A percentile compares a stretch with the other conserved stretches of the same genome.
These are phyloP conservation scores for Suillus fuscotomentosus DNA, from an alignment of 768 basidiomycete genomes.

Conservation along the genomic window DNA sequence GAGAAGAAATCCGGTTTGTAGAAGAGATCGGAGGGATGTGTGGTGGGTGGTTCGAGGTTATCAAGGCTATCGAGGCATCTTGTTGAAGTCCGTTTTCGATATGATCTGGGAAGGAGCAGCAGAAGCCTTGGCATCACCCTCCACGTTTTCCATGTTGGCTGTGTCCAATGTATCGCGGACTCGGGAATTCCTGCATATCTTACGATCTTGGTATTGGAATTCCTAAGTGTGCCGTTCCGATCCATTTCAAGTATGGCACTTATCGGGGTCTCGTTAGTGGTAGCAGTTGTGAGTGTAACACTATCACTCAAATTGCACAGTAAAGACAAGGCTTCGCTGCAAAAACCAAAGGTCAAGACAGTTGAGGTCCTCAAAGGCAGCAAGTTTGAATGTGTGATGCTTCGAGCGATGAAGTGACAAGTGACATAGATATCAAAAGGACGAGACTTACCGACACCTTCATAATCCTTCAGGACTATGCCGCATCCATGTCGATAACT, in stretches of 20 bases:
- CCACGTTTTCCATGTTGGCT: slow-evolving; percentile 35
- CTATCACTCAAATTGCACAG: slow-evolving; percentile 80
- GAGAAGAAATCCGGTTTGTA: slow-evolving; percentile 48
- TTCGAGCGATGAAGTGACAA: slow-evolving; percentile 45
- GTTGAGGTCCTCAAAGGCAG: slow-evolving; percentile 64
- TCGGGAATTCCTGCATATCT: slow-evolving; percentile 40
- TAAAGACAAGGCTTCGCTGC: slow-evolving; percentile 94
- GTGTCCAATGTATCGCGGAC: slow-evolving; percentile 23
- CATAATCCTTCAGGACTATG: slow-evolving; percentile 74
- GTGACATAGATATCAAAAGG: not conserved
- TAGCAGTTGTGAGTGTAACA: slow-evolving; percentile 74
- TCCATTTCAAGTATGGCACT: slow-evolving; percentile 80
- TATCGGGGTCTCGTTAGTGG: slow-evolving; percentile 67
- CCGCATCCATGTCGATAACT: slow-evolving; percentile 89
- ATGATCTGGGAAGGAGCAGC: slow-evolving; percentile 81
- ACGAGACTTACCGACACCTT: slow-evolving; percentile 64
- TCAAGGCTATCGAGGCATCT: slow-evolving; percentile 34
- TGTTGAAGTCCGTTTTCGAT: slow-evolving; percentile 78
- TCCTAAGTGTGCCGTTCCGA: slow-evolving; percentile 55
- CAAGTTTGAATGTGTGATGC: slow-evolving; percentile 91
- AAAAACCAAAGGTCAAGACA: slow-evolving; percentile 87
- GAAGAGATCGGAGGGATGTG: slow-evolving; percentile 32
- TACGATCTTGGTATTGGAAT: slow-evolving; percentile 58
- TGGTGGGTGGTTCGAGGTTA: slow-evolving; percentile 31
- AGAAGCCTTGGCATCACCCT: slow-evolving; percentile 55